Percentiles rank a stretch among this genome's conserved stretches.
Conservation (phyloP, 179 eudicot species). For the Pouteria campechiana region DNA sequence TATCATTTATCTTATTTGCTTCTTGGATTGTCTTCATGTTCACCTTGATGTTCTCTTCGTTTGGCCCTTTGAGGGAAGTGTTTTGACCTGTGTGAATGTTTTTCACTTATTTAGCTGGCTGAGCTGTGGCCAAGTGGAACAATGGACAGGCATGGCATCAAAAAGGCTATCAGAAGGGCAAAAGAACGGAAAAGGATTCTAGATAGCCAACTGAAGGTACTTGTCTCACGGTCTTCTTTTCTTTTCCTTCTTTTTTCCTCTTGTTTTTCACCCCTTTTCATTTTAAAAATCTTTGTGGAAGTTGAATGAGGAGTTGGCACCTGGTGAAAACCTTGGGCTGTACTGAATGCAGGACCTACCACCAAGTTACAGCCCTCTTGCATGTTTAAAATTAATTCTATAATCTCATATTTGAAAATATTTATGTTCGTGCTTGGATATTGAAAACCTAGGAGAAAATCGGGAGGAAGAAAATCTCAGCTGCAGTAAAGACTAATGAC, state of each 20-base stretch:
- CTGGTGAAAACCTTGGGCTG: not conserved
- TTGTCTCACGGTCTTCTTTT: no score
- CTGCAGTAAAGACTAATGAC: constrained; percentile 28
- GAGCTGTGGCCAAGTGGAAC: constrained; percentile 82
- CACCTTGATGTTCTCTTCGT: not conserved
- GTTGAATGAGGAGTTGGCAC: not conserved
- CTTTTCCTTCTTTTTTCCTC: no score
- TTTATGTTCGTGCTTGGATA: constrained; percentile 8
- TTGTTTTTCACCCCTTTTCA: constrained; percentile 1
- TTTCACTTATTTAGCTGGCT: constrained; percentile 58
- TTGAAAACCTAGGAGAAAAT: constrained; percentile 42
- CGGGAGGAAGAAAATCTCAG: constrained; percentile 43
- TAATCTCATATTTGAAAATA: not conserved
- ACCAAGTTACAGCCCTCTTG: no score
- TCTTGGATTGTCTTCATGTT: not conserved
- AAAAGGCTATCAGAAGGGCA: constrained; percentile 87
- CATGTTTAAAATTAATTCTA: not conserved
- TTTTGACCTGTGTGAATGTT: not conserved
- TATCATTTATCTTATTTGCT: no score
- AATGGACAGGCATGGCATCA: constrained; percentile 94
- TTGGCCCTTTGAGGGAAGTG: not conserved
- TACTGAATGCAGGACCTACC: not conserved
- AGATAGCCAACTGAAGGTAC: constrained; percentile 54
- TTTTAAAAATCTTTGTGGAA: not conserved
- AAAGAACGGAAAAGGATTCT: constrained; percentile 60